Base-by-base conservation (phyloP, 2,329 filamentous ascomycete species). In the Ramularia endophylla region DNA sequence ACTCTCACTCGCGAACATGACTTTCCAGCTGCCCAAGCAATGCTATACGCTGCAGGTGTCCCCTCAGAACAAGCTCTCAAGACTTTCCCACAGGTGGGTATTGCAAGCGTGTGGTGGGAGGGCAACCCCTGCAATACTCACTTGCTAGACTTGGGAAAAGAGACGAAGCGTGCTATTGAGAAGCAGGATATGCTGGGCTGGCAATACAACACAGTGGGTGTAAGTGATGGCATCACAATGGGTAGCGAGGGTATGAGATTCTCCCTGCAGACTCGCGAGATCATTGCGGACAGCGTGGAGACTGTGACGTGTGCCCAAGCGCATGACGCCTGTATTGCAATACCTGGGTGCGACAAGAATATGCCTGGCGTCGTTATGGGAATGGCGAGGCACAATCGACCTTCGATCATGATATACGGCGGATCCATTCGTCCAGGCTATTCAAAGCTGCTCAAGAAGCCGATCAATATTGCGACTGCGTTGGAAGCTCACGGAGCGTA, bases 321-420 rank as follows among this genome's bases (percentile, higher is more conserved):
- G 54, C 87, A 95, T 65, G 90, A 95, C 62, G 90, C 88, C 44
- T 94, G 89, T 64, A 89, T 95, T 62, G 81, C 86, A 20, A 90
- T 95, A 54, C 88, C 90, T 0, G 89, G 89, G 8, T 95, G 89
- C 63, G 89, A 95, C 70, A 95, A 95, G 77, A 95, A 95, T 65
- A 95, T 95, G 90, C 89, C 89, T 0, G 89, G 89, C 50, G 32
- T 41, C 5, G 38, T 60, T 8, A 95, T 95, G 82, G 88, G 85
- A 0, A 88, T 92, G 59, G 87, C 86, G 11, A 78, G 90, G 43
- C 87, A 94, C 67, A 95, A 95, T 66, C 78, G 90, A 8, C 90
- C 90, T 3, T 92, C 87, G 35, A 72, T 95, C 60, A 95, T 95
- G 88, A 83, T 97, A 45, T 97, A 95, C 62, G 90, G 90, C 37